Evolutionary conservation across 2,329 filamentous ascomycete species (phyloP), one percentile per base, ranked within the genome.

Genomic region (Talaromyces marneffei): DNA sequence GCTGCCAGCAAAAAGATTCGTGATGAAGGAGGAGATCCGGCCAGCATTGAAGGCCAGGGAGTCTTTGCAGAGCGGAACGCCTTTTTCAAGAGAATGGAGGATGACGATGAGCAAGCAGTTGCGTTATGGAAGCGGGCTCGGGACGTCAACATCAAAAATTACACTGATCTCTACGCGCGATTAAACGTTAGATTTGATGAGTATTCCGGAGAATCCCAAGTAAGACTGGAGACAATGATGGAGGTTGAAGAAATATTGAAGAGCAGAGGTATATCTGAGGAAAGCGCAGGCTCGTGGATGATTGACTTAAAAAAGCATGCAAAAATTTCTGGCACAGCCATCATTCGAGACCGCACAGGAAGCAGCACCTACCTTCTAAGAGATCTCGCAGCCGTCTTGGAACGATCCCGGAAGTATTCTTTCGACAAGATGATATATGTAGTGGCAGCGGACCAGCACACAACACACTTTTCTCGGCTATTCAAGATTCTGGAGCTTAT

Each of bases 341-440:
- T 92, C 59, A 83, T 92, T 62, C 84, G 87, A 66, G 89, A 90
- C 77, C 85, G 84, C 66, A 87, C 90, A 65, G 89, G 89, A 60
- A 91, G 88, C 12, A 88, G 87, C 42, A 82, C 91, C 35, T 92
- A 93, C 71, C 81, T 92, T 52, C 90, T 90, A 56, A 85, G 89
- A 66, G 89, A 93, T 73, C 88, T 92, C 64, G 88, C 86, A 66
- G 88, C 91, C 69, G 83, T 90, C 29, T 76, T 91, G 58, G 83
- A 86, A 69, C 84, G 89, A 60, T 77, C 84, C 53, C 79, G 86
- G 23, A 82, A 83, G 69, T 77, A 77, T 75, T 72, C 85, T 10
- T 91, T 90, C 67, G 88, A 92, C 75, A 85, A 90, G 71, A 90
- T 92, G 87, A 87, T 91, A 64, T 92, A 91, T 69, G 88, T 92